These are phyloP conservation scores for Prototheca stagnorum DNA, from an alignment of 163 green algal species.

Conservation along the genomic window DNA sequence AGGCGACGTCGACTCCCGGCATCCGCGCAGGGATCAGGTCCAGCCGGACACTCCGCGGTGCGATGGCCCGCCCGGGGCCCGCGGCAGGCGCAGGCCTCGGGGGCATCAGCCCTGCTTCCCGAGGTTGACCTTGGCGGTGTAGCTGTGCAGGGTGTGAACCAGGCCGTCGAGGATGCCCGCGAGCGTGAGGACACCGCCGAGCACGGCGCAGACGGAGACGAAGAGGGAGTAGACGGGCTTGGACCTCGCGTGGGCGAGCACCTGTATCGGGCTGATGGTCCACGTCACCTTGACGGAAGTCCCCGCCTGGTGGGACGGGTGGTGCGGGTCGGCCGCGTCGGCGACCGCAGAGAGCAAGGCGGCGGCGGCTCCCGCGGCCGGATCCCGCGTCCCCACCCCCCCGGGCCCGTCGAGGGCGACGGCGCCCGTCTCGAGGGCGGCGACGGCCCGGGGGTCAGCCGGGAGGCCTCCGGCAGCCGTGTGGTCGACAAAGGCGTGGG, in stretches of 20 bases:
- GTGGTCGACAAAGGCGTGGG: constrained; percentile 62
- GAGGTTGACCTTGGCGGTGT: constrained; percentile 64
- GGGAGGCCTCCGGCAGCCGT: too few relatives aligned
- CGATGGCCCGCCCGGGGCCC: too few relatives aligned
- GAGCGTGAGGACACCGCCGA: constrained; percentile 94
- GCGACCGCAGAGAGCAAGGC: neutral
- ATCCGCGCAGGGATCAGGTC: too few relatives aligned
- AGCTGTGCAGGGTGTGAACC: constrained; percentile 51
- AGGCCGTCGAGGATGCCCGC: constrained; percentile 81
- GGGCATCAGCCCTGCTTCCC: constrained; percentile 62
- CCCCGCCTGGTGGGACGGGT: too few relatives aligned
- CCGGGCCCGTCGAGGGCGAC: too few relatives aligned
- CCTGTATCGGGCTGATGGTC: constrained; percentile 71
- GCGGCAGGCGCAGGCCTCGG: too few relatives aligned
- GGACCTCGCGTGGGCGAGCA: constrained; percentile 53
- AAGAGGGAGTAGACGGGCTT: constrained; percentile 76
- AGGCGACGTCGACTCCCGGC: too few relatives aligned
- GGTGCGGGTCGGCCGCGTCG: constrained; percentile 20
- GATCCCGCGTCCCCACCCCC: neutral
- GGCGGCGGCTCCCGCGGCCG: too few relatives aligned
- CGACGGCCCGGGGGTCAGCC: constrained; percentile 4
- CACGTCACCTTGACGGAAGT: constrained; percentile 74
- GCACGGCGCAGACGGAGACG: constrained; percentile 82
- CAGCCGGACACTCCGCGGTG: too few relatives aligned
- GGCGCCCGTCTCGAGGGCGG: neutral